Base-by-base conservation (phyloP, 2,329 filamentous ascomycete species). In the Aschersonia sp. region DNA sequence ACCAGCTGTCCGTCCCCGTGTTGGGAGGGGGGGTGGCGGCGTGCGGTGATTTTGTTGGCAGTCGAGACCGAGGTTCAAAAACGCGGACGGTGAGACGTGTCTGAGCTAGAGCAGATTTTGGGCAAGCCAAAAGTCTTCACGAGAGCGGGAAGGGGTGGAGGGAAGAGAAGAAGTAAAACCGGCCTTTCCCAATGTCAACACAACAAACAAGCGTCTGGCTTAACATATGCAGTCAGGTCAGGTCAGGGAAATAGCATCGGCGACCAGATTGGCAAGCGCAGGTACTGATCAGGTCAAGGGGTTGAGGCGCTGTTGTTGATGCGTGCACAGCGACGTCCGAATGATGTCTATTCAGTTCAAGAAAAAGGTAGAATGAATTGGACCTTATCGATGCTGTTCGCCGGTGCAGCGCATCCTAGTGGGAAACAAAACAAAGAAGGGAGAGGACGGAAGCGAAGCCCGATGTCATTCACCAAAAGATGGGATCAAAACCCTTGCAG, bases 61-160 rank as follows among this genome's bases (percentile, higher is more conserved):
- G 12, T 45, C 20, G 45, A 43, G 29, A 43, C 31, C 32, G 44
- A 45, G 45, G 28, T 38, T 47, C 44, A 48, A 35, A 48, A 46
- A 51, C 48, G 47, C 50, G 50, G 45, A 45, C 31, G 32, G 47
- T 49, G 40, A 49, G 50, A 51, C 47, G 47, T 51, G 50, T 49
- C 45, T 49, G 45, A 47, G 40, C 40, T 45, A 45, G 45, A 47
- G 40, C 32, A 49, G 47, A 47, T 49, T 47, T 44, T 44, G 46
- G 31, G 41, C 42, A 30, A 30, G 42, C 30, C 7, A 30, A 31
- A 43, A 43, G 38, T 28, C 44, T 47, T 35, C 40, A 30, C 9
- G 44, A 41, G 40, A 30, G 40, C 28, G 44, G 40, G 42, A 38
- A 31, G 30, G 45, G 31, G n/a, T 12, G 35, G 12, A 12, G 35